Conservation (phyloP, 148 eudicot genomes). For the Vaccinium corymbosum region DNA sequence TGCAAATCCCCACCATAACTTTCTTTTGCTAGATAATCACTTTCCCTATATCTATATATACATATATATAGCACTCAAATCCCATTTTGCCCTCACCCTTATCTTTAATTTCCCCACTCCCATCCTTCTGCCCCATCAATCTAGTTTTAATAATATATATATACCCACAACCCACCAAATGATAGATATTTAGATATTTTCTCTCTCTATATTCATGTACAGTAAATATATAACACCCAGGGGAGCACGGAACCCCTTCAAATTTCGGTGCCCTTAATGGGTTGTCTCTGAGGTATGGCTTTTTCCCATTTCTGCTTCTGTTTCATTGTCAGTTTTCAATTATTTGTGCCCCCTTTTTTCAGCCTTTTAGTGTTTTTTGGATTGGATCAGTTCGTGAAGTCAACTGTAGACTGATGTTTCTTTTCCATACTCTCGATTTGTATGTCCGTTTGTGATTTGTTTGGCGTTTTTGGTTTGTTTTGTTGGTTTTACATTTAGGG, state of each 20-base stretch:
- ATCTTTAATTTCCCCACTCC: not conserved
- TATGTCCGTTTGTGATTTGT: not conserved
- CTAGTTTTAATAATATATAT: constrained; percentile 7
- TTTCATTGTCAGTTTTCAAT: not conserved
- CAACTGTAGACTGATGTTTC: not conserved
- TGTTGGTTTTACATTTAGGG: not conserved
- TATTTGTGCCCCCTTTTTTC: not conserved
- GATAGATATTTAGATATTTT: not conserved
- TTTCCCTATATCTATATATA: not conserved
- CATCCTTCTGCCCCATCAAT: not conserved
- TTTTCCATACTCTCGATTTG: not conserved
- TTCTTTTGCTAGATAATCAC: too few relatives aligned
- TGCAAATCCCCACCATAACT: constrained; percentile 1
- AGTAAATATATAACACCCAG: constrained; percentile 19
- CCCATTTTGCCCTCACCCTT: constrained; percentile 22
- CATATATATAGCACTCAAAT: not conserved
- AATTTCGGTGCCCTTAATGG: constrained; percentile 18
- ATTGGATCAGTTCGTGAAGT: constrained; percentile 9
- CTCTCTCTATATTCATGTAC: not conserved
- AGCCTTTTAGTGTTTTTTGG: not conserved
- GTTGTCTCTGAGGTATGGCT: constrained; percentile 36
- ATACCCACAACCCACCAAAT: not conserved
- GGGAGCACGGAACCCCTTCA: not conserved
- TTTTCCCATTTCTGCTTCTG: not conserved
- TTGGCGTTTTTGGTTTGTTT: constrained; percentile 1